These are phyloP conservation scores for Teratosphaeria zuluensis DNA, from an alignment of 2,329 filamentous ascomycete species.

Conservation along the genomic window DNA sequence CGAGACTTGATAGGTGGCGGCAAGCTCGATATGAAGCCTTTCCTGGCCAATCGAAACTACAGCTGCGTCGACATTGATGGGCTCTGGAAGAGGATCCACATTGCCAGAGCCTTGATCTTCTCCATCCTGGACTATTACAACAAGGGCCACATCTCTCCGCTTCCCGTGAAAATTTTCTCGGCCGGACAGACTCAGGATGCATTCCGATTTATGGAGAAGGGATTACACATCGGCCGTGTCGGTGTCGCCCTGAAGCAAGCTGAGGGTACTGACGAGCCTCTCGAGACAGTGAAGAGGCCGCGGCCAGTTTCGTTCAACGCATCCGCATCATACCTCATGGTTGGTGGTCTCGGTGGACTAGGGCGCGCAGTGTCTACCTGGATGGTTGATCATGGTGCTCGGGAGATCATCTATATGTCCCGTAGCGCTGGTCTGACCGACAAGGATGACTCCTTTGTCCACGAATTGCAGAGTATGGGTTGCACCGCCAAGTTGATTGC, in stretches of 20 bases:
- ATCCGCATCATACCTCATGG: slow-evolving; percentile 11
- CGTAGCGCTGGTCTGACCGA: slow-evolving; percentile 3
- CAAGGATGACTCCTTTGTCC: slow-evolving; percentile 1
- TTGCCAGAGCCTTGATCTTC: neutral
- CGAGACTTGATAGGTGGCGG: slow-evolving; percentile 7
- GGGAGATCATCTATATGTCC: slow-evolving; percentile 10
- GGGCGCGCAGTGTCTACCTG: slow-evolving; percentile 9
- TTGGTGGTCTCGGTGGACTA: slow-evolving; percentile 18
- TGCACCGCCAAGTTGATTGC: neutral
- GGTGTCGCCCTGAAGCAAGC: slow-evolving; percentile 4
- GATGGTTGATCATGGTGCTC: slow-evolving; percentile 12
- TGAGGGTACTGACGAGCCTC: neutral
- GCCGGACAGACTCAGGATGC: slow-evolving; percentile 4
- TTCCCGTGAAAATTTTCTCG: slow-evolving; percentile 2
- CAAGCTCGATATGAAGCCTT: slow-evolving; percentile 10
- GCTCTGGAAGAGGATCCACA: neutral
- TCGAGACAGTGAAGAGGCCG: neutral
- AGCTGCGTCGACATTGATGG: slow-evolving; percentile 6
- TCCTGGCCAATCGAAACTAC: slow-evolving; percentile 8
- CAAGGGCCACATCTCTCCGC: slow-evolving; percentile 2
- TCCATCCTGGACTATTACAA: neutral
- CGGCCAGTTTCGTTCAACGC: neutral
- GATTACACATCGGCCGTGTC: slow-evolving; percentile 15
- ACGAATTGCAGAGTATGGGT: slow-evolving; percentile 1
- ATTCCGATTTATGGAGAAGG: slow-evolving; percentile 11